A percentile compares a stretch with the other conserved stretches of the same genome.
Evolutionary conservation across 768 basidiomycete genomes (phyloP).

Genomic region (Panaeolus cyanescens): DNA sequence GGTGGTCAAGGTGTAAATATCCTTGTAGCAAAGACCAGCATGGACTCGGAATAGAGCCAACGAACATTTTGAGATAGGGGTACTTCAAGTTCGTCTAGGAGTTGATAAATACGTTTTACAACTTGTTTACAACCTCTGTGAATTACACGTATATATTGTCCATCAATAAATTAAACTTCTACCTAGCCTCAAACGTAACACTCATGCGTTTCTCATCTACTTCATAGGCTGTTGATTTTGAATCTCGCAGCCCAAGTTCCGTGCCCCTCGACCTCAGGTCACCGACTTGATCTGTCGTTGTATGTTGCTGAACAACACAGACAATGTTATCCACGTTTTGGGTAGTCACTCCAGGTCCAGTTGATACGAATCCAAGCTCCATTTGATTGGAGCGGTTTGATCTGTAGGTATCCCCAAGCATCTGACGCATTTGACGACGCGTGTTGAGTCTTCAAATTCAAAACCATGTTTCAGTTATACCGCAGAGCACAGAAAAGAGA

Average conservation of each 20-base stretch:
- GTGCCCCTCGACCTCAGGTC: not conserved
- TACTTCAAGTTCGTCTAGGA: not conserved
- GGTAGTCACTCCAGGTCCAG: not conserved
- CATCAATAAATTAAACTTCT: too few relatives aligned
- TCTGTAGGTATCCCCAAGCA: not conserved
- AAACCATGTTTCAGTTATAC: too few relatives aligned
- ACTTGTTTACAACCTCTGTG: too few relatives aligned
- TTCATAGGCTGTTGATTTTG: not conserved
- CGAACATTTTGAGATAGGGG: too few relatives aligned
- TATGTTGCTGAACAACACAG: not conserved
- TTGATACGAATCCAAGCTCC: not conserved
- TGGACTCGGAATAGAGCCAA: too few relatives aligned
- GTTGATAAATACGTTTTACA: too few relatives aligned
- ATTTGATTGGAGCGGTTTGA: not conserved
- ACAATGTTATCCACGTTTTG: not conserved
- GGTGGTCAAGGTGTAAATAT: too few relatives aligned
- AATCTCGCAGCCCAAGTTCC: not conserved
- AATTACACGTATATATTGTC: too few relatives aligned
- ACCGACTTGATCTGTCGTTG: not conserved
- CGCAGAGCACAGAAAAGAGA: too few relatives aligned
- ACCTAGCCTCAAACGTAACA: not conserved
- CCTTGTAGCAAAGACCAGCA: too few relatives aligned
- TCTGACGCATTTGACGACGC: not conserved
- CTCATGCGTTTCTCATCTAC: not conserved
- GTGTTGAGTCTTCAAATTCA: not conserved